Base-by-base conservation (phyloP, 306 rosid species). In the Glycine tomentella region DNA sequence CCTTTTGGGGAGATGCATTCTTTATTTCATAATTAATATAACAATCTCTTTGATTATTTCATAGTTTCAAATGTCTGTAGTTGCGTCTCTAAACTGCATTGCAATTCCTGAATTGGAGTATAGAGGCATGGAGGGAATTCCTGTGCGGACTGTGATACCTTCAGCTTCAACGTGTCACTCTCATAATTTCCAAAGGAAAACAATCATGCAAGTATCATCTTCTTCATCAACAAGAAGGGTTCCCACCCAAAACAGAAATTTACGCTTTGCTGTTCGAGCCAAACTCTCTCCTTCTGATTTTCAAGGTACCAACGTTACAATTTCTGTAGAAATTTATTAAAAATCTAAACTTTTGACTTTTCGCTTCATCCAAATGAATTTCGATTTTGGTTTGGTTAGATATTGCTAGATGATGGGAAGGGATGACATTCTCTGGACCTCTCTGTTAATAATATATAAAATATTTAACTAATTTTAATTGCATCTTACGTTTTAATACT, bases 111-210 rank as follows among this genome's bases (percentile, higher is more conserved):
- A 15, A 15, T 38, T 4, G 62, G 6, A 1, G 57, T 4, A 9
- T 6, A 10, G 51, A 55, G 80, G 85, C 13, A 92, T 89, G 97
- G 91, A 86, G 42, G 77, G 88, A 42, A 80, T 90, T 80, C 66
- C 81, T 46, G 62, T 25, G 31, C 0, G 31, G 51, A 83, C 74
- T 40, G 48, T 69, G 57, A 51, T 86, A 57, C 84, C 80, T 62
- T 88, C 87, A 44, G 74, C 80, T 63, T 20, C 20, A 20, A 20
- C 20, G 20, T 20, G 20, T 20, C 20, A 20, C 20, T 20, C 20
- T 20, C 20, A 20, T 20, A 1, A 20, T 20, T 20, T 20, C 20
- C 20, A 20, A 20, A 20, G 20, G 20, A 20, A 20, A 20, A 20
- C 20, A 20, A 20, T 20, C 20, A 20, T 20, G 20, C 20, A 20